Evolutionary conservation across 495 filamentous ascomycete species (phyloP), one percentile per base, ranked within the genome.

Genomic region (Hypoxylon fragiforme): DNA sequence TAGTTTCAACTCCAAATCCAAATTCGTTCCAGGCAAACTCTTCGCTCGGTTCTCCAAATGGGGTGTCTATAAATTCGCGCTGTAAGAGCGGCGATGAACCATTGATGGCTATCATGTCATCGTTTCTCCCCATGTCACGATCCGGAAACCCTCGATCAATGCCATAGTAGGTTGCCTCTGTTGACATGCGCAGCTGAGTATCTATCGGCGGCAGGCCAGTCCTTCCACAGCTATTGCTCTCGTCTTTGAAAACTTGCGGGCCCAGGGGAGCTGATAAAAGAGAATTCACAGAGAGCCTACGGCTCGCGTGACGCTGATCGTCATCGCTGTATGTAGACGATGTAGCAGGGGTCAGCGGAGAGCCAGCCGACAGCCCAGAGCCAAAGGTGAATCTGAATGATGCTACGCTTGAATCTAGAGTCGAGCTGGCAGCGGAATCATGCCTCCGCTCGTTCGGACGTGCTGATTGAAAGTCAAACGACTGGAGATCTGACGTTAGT

Each of bases 131-230:
- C 2, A 86, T 57, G 64, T 92, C 88, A 12, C 78, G 64, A 69
- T 92, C 88, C 1, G 81, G 80, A 46, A 81, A 75, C 2, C 88
- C 88, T 19, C 80, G 75, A 61, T 92, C 88, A 44, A 85, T 71
- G 1, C 88, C 88, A 63, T 87, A 89, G 32, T 67, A 72, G n/a
- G 60, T 72, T 7, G 61, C 53, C 32, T 72, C 68, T 13, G 64
- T 52, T 30, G 65, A 63, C 13, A 46, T 7, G 22, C 67, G 62
- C 12, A 53, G 26, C 15, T 45, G 47, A 22, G 57, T 61, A 28
- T 62, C 56, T 54, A 67, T 60, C 36, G 63, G 48, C 21, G 60
- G 50, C 45, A 61, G 52, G 15, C 63, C 52, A 26, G 42, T 30
- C 37, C 51, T 60, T 22, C 39, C 49, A 30, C 63, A 57, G 36